A percentile compares a stretch with the other conserved stretches of the same genome.
These are phyloP conservation scores for Tolypocladium pustulatum DNA, from an alignment of 2,329 filamentous ascomycete species.

Conservation along the genomic window DNA sequence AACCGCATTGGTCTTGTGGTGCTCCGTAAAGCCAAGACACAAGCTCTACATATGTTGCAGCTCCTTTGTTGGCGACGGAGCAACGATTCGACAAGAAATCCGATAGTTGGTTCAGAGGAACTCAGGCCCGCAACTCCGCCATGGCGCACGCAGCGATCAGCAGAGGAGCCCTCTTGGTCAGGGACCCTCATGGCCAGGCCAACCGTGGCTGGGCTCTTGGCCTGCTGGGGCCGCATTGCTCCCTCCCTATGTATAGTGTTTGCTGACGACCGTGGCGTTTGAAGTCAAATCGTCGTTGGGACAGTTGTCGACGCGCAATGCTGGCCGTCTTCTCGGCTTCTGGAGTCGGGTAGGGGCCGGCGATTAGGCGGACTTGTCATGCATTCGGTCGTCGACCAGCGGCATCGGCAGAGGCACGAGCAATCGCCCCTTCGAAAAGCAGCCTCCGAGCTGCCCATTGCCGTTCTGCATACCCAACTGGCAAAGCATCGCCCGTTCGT, in stretches of 20 bases:
- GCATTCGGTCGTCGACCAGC: neutral
- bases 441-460: neutral
- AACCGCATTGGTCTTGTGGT: neutral
- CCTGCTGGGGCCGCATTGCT: neutral
- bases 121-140: neutral
- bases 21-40: neutral
- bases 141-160: neutral
- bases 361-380: neutral
- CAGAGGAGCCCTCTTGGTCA: neutral
- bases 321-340: neutral
- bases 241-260: neutral
- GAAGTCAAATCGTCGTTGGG: neutral
- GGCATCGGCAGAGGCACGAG: neutral
- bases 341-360: neutral
- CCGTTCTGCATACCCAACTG: neutral
- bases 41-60: neutral
- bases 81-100: neutral
- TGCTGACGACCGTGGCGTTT: neutral
- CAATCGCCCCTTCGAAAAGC: neutral
- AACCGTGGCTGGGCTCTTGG: neutral
- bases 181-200: neutral
- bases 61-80: neutral
- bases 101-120: neutral
- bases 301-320: neutral
- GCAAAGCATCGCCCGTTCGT: neutral